Evolutionary conservation across 2,329 filamentous ascomycete genomes (phyloP), one percentile per base, ranked within the genome.

Genomic region (Teratosphaeria destructans): DNA sequence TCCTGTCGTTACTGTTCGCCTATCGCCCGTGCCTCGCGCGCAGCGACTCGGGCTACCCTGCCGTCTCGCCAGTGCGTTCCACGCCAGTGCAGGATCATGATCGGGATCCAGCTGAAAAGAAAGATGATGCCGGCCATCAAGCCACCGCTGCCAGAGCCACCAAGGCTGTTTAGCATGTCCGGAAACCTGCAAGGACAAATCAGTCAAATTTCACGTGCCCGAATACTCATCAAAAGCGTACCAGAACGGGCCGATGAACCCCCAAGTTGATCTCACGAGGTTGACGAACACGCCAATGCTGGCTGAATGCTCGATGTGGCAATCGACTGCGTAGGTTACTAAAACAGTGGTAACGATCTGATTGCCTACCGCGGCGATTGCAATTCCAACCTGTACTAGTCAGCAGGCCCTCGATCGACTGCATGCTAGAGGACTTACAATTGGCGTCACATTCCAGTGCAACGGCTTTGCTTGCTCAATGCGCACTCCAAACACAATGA

Each of bases 311-410:
- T 80, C 74, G 2, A 73, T 76, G 61, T 83, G 78, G 65, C 80
- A 82, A 63, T 85, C 83, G 0, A 86, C 79, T 0, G 82, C 79
- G 66, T 84, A 85, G 0, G 83, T 85, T 27, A 84, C 79, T 52
- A 83, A 67, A 2, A 86, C 43, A 43, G 37, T 43, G 12, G 37
- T 43, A 43, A 43, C 16, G 37, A 43, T 43, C 68, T 85, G 83
- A 61, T 84, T 84, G 0, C 83, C 83, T 5, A 76, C 79, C 0
- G 77, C 78, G 0, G 74, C 72, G 43, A 78, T 77, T 0, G 76
- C 82, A 52, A 76, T 72, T 54, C 76, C 68, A 52, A 77, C 23
- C 58, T 59, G 43, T 52, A 6, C 3, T 16, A 8, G 19, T 26
- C 69, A 72, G 72, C 68, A 72, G 19, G 67, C 66, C 23, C 72